Evolutionary conservation across 75 land plant genomes (phyloP).

Genomic region (Isoetes taiwanensis): DNA sequence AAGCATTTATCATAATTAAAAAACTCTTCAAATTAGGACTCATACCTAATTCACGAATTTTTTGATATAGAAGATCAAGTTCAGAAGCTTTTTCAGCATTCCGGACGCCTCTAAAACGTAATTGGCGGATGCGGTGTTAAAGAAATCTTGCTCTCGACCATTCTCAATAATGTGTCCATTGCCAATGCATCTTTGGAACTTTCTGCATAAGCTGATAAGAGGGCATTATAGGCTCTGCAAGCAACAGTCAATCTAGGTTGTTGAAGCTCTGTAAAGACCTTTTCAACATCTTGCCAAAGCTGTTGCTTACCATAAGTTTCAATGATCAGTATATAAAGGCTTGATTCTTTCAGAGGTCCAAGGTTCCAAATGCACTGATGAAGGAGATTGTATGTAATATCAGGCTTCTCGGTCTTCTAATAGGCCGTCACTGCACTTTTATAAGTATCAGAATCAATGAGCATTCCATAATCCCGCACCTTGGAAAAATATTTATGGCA

Average conservation of each 20-base stretch:
- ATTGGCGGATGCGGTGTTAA: slow-evolving; percentile 56
- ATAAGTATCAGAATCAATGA: slow-evolving; percentile 24
- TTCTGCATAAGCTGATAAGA: slow-evolving; percentile 62
- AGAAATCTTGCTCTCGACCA: slow-evolving; percentile 47
- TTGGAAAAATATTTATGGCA: slow-evolving; percentile 50
- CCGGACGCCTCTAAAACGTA: slow-evolving; percentile 53
- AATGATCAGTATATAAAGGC: slow-evolving; percentile 31
- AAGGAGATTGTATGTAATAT: slow-evolving; percentile 42
- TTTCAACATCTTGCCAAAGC: slow-evolving; percentile 56
- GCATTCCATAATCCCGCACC: slow-evolving; percentile 40
- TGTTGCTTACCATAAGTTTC: slow-evolving; percentile 50
- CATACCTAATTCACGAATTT: slow-evolving; percentile 68
- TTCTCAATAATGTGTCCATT: slow-evolving; percentile 44
- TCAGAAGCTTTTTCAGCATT: slow-evolving; percentile 48
- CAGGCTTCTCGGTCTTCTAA: slow-evolving; percentile 49
- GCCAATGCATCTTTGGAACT: slow-evolving; percentile 64
- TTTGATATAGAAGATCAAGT: slow-evolving; percentile 54
- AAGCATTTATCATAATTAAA: slow-evolving; percentile 56
- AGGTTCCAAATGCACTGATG: slow-evolving; percentile 17
- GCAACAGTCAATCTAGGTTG: slow-evolving; percentile 16
- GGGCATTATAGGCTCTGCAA: slow-evolving; percentile 62
- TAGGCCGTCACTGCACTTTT: slow-evolving; percentile 22
- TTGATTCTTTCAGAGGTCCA: slow-evolving; percentile 13
- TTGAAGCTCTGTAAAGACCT: slow-evolving; percentile 39
- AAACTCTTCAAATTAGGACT: slow-evolving; percentile 54